Conservation (phyloP, 306 rosid genomes). For the Rosa multiflora region DNA sequence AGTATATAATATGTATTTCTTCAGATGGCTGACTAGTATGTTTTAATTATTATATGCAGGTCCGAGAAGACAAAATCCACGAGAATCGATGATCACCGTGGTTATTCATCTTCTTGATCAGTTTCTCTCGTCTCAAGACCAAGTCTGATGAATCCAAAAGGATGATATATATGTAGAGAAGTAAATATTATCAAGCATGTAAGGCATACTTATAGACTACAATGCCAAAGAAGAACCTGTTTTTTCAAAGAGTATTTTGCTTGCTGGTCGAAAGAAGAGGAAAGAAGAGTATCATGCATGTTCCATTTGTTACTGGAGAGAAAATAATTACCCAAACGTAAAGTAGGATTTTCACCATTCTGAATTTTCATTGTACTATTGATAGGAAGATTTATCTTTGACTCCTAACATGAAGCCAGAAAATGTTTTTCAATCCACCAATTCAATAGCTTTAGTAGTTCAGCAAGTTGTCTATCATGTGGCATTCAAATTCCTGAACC, state of each 20-base stretch:
- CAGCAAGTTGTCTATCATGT: neutral
- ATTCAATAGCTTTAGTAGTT: neutral
- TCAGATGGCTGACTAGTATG: slow-evolving; percentile 22
- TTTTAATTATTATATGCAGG: slow-evolving; percentile 44
- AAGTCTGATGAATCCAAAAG: slow-evolving; percentile 9
- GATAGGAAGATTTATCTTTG: neutral
- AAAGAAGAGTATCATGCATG: neutral
- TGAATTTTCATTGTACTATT: neutral
- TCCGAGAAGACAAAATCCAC: slow-evolving; percentile 27
- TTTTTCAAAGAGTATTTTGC: neutral
- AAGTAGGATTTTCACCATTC: neutral
- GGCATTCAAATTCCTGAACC: neutral
- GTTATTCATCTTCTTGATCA: slow-evolving; percentile 40
- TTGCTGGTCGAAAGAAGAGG: neutral
- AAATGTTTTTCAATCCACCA: neutral
- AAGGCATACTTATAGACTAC: neutral
- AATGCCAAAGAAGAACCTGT: neutral
- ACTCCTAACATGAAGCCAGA: neutral
- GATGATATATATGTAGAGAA: neutral
- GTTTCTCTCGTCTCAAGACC: slow-evolving; percentile 13
- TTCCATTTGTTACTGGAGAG: neutral
- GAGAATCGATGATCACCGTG: slow-evolving; percentile 26
- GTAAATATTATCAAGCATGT: neutral
- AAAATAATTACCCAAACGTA: neutral
- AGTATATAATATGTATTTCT: slow-evolving; percentile 7